A percentile compares a stretch with the other conserved stretches of the same genome.
Evolutionary conservation across 2,329 filamentous ascomycete genomes (phyloP).

Genomic region (Lachnellula cervina): DNA sequence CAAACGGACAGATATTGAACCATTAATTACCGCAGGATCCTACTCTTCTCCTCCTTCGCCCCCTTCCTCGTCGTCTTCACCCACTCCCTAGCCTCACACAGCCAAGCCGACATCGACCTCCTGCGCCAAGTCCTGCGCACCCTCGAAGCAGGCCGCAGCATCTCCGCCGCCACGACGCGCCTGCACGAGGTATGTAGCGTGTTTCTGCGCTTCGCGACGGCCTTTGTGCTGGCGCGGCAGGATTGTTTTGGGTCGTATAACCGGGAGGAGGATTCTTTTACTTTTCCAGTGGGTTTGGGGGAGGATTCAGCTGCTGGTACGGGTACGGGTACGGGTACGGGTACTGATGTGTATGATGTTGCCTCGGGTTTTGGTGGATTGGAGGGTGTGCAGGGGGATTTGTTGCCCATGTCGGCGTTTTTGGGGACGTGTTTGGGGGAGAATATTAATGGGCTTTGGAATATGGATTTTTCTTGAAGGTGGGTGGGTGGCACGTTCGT

Average conservation of each 20-base stretch:
- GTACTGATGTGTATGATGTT: background rate
- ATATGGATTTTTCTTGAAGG: background rate
- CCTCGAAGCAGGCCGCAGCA: slow-evolving; percentile 8
- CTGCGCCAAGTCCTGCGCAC: slow-evolving; percentile 12
- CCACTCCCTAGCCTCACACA: slow-evolving; percentile 13
- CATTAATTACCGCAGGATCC: slow-evolving; percentile 5
- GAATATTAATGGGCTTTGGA: slow-evolving; percentile 9
- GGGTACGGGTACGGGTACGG: too few species aligned
- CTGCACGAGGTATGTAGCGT: slow-evolving; percentile 14
- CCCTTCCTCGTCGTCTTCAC: slow-evolving; percentile 18
- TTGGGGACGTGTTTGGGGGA: slow-evolving; percentile 9
- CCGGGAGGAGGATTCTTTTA: slow-evolving; percentile 11
- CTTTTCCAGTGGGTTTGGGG: background rate
- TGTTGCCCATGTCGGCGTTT: slow-evolving; percentile 8
- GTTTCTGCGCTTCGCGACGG: slow-evolving; percentile 14
- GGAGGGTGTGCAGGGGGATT: background rate
- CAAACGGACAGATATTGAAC: background rate
- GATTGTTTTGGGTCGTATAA: slow-evolving; percentile 9
- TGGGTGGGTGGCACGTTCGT: background rate
- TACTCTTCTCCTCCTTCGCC: slow-evolving; percentile 14
- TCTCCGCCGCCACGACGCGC: slow-evolving; percentile 7
- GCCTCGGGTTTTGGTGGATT: background rate
- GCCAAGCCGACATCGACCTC: slow-evolving; percentile 7
- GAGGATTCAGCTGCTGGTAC: background rate
- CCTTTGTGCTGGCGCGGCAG: slow-evolving; percentile 7